Evolutionary conservation across 768 basidiomycete species (phyloP), one percentile per base, ranked within the genome.

Genomic region (Boletus pseudopeckii): DNA sequence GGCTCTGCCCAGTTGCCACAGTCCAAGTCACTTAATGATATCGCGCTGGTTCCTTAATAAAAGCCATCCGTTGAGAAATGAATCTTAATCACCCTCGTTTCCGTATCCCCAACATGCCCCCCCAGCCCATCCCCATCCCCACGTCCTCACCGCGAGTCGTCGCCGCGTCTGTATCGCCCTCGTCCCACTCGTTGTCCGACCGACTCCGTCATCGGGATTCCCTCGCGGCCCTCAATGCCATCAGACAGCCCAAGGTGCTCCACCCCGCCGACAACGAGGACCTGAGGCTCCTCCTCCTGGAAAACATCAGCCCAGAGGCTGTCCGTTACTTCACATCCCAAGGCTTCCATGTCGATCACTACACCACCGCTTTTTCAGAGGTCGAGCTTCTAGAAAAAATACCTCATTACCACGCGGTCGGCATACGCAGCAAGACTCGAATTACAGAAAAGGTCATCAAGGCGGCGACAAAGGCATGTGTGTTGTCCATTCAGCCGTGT

Each of bases 351-450:
- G 94, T 99, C 49, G 95, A 98, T 70, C 92, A 95, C 74, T 78
- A 79, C 63, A 77, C 85, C 58, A 88, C 86, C 65, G 87, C 95
- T 53, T 81, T 93, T 77, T 82, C 82, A n/a, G 97, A 98, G 75
- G 88, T 90, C 48, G 95, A 98, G 75, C 90, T 99, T 54, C 73
- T 98, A 17, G 77, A 85, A 46, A 87, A 85, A 64, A 88, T 93
- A 41, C 82, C 85, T 54, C 73, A 78, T 4, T 98, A 97, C 72
- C 92, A 98, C 65, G 96, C 89, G 53, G 84, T 99, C 59, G 97
- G 97, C 50, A 99, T 99, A 69, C 86, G 97, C 46, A 92, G 89
- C 76, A 99, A 99, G 74, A 99, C 97, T 48, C 97, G 90, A 74
- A 90, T 99, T 63, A 98, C 97, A 6, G 82, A 86, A 45, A 83